These are phyloP conservation scores for Poa annua DNA, from an alignment of 176 grass and related monocot genomes.

Conservation along the genomic window DNA sequence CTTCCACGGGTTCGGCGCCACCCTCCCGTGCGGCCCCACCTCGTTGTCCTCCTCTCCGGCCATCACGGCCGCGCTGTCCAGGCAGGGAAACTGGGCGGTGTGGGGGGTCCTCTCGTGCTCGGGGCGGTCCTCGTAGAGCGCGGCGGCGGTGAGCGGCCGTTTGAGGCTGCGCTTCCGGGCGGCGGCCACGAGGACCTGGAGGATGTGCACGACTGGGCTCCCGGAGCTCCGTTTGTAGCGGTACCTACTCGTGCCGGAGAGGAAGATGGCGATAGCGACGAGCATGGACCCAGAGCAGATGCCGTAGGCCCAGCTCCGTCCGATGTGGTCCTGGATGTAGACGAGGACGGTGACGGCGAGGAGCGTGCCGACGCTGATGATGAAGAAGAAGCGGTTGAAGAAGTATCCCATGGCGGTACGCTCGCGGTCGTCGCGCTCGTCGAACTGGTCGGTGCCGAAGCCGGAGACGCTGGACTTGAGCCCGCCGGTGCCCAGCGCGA, in stretches of 20 bases:
- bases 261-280: constrained; percentile 55
- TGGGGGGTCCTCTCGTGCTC: constrained; percentile 47
- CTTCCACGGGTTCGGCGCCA: constrained; percentile 63
- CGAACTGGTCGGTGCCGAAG: constrained; percentile 27
- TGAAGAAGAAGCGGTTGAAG: constrained; percentile 20
- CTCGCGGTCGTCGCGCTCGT: background rate
- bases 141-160: background rate
- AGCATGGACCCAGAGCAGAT: constrained; percentile 78
- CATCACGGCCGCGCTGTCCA: constrained; percentile 74
- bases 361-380: constrained; percentile 16
- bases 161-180: constrained; percentile 50
- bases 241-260: constrained; percentile 67
- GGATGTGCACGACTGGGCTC: constrained; percentile 81
- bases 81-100: constrained; percentile 65
- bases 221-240: constrained; percentile 71
- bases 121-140: background rate
- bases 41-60: constrained; percentile 60
- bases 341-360: constrained; percentile 12
- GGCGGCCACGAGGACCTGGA: constrained; percentile 74
- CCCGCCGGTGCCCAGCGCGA: constrained; percentile 3
- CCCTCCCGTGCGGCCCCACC: constrained; percentile 21
- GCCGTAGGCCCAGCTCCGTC: constrained; percentile 84
- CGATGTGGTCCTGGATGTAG: constrained; percentile 29
- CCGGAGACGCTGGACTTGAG: constrained; percentile 27
- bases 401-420: constrained; percentile 24